Base-by-base conservation (phyloP, 805 yeast species). In the Komagataella phaffii region DNA sequence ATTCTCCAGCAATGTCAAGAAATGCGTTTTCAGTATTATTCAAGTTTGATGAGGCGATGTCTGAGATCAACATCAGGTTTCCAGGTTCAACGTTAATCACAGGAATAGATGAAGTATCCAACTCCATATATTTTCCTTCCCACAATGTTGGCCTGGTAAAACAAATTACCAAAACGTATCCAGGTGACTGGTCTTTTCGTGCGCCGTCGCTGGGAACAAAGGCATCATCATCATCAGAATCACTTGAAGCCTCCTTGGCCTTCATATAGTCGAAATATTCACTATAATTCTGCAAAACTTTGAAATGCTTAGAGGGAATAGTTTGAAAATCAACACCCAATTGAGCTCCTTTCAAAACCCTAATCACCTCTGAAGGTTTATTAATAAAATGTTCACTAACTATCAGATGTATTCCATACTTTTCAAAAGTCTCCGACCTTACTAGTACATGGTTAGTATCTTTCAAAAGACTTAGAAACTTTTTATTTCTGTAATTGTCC, bases 101-200 rank as follows among this genome's bases (percentile, higher is more conserved):
- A 0, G 81, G 77, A 3, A 76, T 67, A 2, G 65, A 60, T 8
- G 69, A 73, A 12, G 79, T 63, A 12, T 73, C 71, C 5, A 86
- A 63, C 46, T 80, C 76, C 44, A 82, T 74, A 55, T 85, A 81
- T 17, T 78, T 74, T 3, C 97, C 97, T 54, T 85, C 89, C 98
- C 98, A 91, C 49, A 86, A 79, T 65, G 90, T 76, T 0, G 96
- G 95, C 59, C 87, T 87, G 2, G 83, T 75, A 0, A 96, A 89
- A 58, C 87, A 81, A 3, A 90, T 65, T 0, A 88, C 83, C 24
- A 89, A 59, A 12, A 88, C 75, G 56, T 86, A 88, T 0, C 88
- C 86, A 24, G 45, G 44, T 18, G 36, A 19, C 47, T 30, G 30
- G 24, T 36, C 17, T 46, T 24, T 17, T 40, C n/a, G 24, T 18